Evolutionary conservation across 768 basidiomycete genomes (phyloP), one percentile per base, ranked within the genome.

Genomic region (Amanita rubescens): DNA sequence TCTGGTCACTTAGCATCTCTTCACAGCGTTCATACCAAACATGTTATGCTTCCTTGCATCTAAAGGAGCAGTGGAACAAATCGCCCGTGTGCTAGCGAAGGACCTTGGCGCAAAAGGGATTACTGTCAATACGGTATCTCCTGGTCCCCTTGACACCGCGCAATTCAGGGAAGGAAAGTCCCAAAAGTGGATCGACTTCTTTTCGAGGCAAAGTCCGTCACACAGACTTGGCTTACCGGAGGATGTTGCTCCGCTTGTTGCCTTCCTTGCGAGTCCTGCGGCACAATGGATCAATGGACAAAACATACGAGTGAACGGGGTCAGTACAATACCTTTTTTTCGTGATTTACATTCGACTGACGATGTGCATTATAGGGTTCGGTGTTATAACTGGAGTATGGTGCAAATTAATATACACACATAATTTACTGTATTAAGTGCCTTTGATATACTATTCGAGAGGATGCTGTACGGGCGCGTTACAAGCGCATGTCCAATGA

Each of bases 51-150:
- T 81, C 64, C 70, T 73, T 53, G 75, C 77, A 24, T 74, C 80
- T 0, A 81, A 82, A 63, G 81, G 78, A 34, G 81, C 81, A 1
- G 69, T 83, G 50, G 81, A 83, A 61, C 81, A 83, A 57, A 68
- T 81, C 41, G 66, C 75, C 32, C 75, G 81, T 14, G 75, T 80
- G 20, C 73, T 84, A 14, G 75, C 81, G 5, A 81, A 82, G 55
- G 80, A 82, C 55, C 70, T 82, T n/a, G 80, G 78, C 3, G 57
- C 65, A 10, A 65, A 69, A 9, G 78, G 77, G 11, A 72, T 82
- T 57, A 82, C 78, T 0, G 80, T 81, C 35, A 82, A 83, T 66
- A 75, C 74, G 17, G 64, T 83, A 51, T 75, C 79, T 1, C 78
- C 79, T 5, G 79, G 80, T 0, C 77, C 80, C 2, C 73, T 75